Base-by-base conservation (phyloP, 2,329 filamentous ascomycete species). In the Colletotrichum nymphaeae region DNA sequence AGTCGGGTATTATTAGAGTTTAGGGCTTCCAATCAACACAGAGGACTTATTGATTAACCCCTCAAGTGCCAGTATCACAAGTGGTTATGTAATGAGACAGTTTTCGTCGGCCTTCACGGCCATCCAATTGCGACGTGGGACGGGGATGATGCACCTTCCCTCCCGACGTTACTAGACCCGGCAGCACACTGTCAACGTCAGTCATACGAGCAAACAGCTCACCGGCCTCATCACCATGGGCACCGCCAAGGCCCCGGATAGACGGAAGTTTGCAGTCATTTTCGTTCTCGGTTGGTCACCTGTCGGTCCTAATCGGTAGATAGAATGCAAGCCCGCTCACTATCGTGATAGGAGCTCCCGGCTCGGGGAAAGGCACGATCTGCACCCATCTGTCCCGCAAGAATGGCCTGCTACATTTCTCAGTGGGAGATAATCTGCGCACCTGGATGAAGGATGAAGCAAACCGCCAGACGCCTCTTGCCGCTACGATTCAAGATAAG, bases 361-460 rank as follows among this genome's bases (percentile, higher is more conserved):
- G 57, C 12, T 62, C 65, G 6, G 65, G 65, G 5, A 67, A 67
- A 52, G 65, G 65, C 55, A 67, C 65, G 19, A 67, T 67, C 55
- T 67, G 65, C 65, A 22, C 16, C 28, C 52, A 35, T 57, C 65
- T 67, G 12, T 55, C 65, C 26, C 65, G 42, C 42, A 60, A 67
- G 28, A 22, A 53, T 28, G 26, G 28, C 56, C 65, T 67, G 42
- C 8, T n/a, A n/a, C 42, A 49, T 7, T 49, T 49, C 19, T 49
- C 42, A 19, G 42, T 49, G 16, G 42, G 42, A n/a, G 42, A 49
- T 4, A 49, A 49, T 49, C 42, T 49, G 16, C 42, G 42, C 6
- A 49, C 19, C 42, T 49, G 42, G 42, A 49, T 49, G 42, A 49
- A 49, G 19, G 42, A 49, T 49, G 42, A 49, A 19, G 16, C 0